A percentile compares a stretch with the other conserved stretches of the same genome.
Evolutionary conservation across 2,329 filamentous ascomycete species (phyloP).

Genomic region (Diplocarpon rosae): DNA sequence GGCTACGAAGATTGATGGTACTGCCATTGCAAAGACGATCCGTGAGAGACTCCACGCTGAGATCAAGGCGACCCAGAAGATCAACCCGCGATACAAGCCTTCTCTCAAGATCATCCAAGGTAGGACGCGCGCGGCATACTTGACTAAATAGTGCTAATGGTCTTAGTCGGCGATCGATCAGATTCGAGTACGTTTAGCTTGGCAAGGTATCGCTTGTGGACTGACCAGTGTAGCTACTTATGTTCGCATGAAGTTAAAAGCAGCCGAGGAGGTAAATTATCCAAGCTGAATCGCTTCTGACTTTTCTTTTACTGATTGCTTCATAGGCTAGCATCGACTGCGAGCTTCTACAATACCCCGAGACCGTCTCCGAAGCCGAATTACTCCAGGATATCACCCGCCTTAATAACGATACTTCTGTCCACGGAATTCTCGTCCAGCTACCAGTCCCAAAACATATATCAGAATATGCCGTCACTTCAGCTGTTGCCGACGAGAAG

Average conservation of each 20-base stretch:
- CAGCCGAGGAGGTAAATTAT: conserved; percentile 66
- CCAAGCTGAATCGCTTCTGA: not conserved
- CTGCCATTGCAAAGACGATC: conserved; percentile 84
- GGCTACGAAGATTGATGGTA: conserved; percentile 89
- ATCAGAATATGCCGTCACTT: conserved; percentile 83
- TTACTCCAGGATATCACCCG: conserved; percentile 70
- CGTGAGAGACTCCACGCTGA: conserved; percentile 70
- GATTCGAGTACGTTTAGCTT: conserved; percentile 63
- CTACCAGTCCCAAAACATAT: conserved; percentile 82
- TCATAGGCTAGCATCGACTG: conserved; percentile 79
- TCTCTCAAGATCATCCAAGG: conserved; percentile 92
- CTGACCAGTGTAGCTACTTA: conserved; percentile 59
- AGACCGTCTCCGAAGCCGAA: conserved; percentile 72
- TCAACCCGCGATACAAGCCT: conserved; percentile 80
- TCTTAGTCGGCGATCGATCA: conserved; percentile 73
- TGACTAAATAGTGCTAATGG: conserved; percentile 12
- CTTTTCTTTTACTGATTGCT: conserved; percentile 10
- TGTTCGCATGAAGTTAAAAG: conserved; percentile 99
- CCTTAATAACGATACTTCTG: conserved; percentile 74
- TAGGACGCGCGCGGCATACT: conserved; percentile 28
- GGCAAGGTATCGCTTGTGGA: not conserved
- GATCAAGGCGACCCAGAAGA: conserved; percentile 69
- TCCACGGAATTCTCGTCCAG: conserved; percentile 92
- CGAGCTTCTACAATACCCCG: conserved; percentile 73
- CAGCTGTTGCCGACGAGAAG: conserved; percentile 83